Conservation (phyloP, 1,284 basidiomycete species). For the Phellinidium pouzarii region DNA sequence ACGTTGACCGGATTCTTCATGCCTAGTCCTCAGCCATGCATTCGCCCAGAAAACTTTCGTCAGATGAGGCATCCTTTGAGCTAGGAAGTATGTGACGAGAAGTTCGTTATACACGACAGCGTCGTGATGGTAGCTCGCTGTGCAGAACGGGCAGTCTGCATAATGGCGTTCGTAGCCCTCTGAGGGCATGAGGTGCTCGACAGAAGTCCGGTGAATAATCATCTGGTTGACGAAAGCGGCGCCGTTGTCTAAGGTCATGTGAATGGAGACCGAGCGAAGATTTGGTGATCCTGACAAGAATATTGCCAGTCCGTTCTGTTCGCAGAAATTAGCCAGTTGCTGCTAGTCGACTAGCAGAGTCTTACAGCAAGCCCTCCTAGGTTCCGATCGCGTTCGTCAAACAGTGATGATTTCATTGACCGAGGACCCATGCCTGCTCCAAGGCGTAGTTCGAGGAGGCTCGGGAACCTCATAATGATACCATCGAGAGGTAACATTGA, state of each 20-base stretch:
- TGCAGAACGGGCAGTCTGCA: conserved; percentile 13
- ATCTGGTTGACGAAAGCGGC: neutral
- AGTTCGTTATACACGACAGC: conserved; percentile 1
- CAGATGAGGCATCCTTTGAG: conserved; percentile 1
- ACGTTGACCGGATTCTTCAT: conserved; percentile 9
- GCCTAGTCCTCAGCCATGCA: neutral
- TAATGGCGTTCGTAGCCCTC: conserved; percentile 14
- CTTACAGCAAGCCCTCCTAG: neutral
- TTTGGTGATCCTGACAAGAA: neutral
- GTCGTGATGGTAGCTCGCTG: conserved; percentile 5
- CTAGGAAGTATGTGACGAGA: neutral
- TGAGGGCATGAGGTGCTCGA: conserved; percentile 12
- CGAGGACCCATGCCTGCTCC: neutral
- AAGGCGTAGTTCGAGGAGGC: neutral
- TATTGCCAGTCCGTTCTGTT: neutral
- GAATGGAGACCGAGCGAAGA: conserved; percentile 7
- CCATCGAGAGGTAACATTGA: neutral
- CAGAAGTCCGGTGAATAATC: neutral
- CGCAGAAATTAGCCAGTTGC: neutral
- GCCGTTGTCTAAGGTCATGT: conserved; percentile 1
- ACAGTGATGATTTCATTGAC: neutral
- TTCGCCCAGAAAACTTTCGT: conserved; percentile 9
- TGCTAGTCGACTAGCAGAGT: neutral
- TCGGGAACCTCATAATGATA: neutral
- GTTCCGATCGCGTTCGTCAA: neutral